Evolutionary conservation across 768 basidiomycete species (phyloP).

Genomic region (Naematelia encephala): DNA sequence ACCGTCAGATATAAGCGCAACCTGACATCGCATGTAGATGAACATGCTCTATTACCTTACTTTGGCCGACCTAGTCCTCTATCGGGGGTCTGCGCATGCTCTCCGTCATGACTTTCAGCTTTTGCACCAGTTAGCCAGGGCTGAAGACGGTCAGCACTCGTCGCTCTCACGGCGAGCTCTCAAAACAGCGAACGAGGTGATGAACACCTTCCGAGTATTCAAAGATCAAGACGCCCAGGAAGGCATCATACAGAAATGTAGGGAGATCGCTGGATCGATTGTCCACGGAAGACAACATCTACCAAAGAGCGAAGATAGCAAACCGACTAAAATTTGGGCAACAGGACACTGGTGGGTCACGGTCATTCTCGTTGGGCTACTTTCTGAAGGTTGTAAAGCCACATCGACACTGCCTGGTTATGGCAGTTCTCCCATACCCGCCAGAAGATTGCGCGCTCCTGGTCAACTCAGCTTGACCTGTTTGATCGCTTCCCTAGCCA

Average conservation of each 20-base stretch:
- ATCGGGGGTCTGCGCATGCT: slow-evolving; percentile 1
- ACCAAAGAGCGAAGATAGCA: slow-evolving; percentile 54
- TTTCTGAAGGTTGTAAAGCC: no score
- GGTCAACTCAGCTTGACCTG: slow-evolving; percentile 88
- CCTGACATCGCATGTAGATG: no score
- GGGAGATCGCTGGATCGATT: slow-evolving; percentile 64
- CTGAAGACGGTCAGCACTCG: slow-evolving; percentile 7
- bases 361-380: no score
- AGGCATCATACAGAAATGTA: slow-evolving; percentile 48
- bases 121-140: slow-evolving; percentile 16
- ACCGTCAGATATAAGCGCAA: no score
- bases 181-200: slow-evolving; percentile 58
- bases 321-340: slow-evolving; percentile 45
- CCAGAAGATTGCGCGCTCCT: slow-evolving; percentile 90
- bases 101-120: slow-evolving; percentile 25
- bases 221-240: no score
- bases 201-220: slow-evolving; percentile 70
- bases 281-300: slow-evolving; percentile 64
- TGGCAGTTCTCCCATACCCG: slow-evolving; percentile 95
- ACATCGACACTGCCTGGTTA: slow-evolving; percentile 79
- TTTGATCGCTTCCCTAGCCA: slow-evolving; percentile 96
- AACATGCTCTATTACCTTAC: slow-evolving; percentile 9
- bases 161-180: slow-evolving; percentile 32
- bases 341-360: no score
- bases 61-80: slow-evolving; percentile 11